Conservation (phyloP, 2,329 filamentous ascomycete species). For the Ceratocystis alfenasii region DNA sequence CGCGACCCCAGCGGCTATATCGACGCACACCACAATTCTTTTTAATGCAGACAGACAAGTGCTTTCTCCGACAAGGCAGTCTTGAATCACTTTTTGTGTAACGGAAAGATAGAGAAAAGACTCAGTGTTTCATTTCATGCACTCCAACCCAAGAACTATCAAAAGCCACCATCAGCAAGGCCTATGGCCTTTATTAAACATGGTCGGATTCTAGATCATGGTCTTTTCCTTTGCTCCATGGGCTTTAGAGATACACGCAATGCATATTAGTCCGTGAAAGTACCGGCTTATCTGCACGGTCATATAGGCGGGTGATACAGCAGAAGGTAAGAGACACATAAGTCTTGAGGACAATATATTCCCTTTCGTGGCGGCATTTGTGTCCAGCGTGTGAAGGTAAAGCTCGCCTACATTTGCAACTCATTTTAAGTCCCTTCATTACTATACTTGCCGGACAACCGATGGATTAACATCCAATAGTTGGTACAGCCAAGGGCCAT, state of each 20-base stretch:
- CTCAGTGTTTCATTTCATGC: not conserved
- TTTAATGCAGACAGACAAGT: too few relatives aligned
- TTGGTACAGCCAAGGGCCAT: too few relatives aligned
- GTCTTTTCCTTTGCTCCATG: not conserved
- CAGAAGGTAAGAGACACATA: not conserved
- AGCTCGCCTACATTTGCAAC: too few relatives aligned
- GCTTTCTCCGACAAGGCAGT: not conserved
- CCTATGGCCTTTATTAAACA: not conserved
- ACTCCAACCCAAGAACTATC: not conserved
- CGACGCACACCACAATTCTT: too few relatives aligned
- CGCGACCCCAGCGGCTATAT: too few relatives aligned
- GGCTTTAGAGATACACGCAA: not conserved
- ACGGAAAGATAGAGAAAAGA: not conserved
- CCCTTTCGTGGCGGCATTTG: too few relatives aligned
- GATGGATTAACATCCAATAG: too few relatives aligned
- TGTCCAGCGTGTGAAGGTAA: too few relatives aligned
- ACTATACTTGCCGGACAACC: too few relatives aligned
- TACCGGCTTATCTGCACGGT: not conserved
- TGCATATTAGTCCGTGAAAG: not conserved
- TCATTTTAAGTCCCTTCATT: too few relatives aligned
- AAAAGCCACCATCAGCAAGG: not conserved
- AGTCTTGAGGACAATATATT: too few relatives aligned
- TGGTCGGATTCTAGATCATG: not conserved
- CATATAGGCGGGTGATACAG: not conserved
- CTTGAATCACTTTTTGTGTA: not conserved